phyloP scores from a whole-genome alignment of 495 filamentous ascomycete species.

The Cryomyces antarcticus region DNA sequence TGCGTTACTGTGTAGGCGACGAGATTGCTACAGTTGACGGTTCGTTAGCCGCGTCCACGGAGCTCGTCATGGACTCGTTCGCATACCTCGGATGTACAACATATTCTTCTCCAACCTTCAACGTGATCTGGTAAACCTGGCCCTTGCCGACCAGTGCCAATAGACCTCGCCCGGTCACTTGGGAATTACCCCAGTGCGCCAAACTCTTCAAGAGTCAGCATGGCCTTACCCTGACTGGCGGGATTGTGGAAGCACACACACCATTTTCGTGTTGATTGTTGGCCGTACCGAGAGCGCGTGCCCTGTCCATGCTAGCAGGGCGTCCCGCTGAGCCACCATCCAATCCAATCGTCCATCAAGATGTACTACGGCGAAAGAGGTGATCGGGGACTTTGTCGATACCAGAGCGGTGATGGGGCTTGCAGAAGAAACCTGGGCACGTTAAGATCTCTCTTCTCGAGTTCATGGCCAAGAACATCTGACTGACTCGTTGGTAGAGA shows the following conservation, averaged over 20 bases:
- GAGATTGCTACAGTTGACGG: slow-evolving; percentile 38
- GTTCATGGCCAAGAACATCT: background rate
- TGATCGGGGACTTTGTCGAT: slow-evolving; percentile 61
- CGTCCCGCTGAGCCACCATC: slow-evolving; percentile 71
- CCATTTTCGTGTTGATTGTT: slow-evolving; percentile 50
- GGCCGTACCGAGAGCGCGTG: slow-evolving; percentile 60
- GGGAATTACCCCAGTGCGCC: slow-evolving; percentile 77
- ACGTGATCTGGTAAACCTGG: slow-evolving; percentile 61
- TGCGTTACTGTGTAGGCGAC: slow-evolving; percentile 68
- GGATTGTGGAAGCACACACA: slow-evolving; percentile 15
- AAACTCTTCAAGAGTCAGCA: slow-evolving; percentile 40
- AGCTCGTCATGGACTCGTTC: background rate
- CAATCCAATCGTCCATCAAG: slow-evolving; percentile 92
- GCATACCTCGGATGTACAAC: slow-evolving; percentile 56
- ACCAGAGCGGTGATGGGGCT: slow-evolving; percentile 71
- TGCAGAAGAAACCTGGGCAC: slow-evolving; percentile 48
- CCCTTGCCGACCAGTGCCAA: slow-evolving; percentile 68
- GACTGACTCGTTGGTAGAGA: slow-evolving; percentile 57
- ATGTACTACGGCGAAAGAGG: slow-evolving; percentile 68
- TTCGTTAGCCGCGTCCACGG: slow-evolving; percentile 1
- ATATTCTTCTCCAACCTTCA: slow-evolving; percentile 68
- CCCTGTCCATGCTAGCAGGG: slow-evolving; percentile 89
- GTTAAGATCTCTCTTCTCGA: background rate
- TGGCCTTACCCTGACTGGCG: background rate
- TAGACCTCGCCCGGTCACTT: slow-evolving; percentile 70